A percentile compares a stretch with the other conserved stretches of the same genome.
phyloP scores from a whole-genome alignment of 768 basidiomycete species.

The Termitomyces eurrhizus region DNA sequence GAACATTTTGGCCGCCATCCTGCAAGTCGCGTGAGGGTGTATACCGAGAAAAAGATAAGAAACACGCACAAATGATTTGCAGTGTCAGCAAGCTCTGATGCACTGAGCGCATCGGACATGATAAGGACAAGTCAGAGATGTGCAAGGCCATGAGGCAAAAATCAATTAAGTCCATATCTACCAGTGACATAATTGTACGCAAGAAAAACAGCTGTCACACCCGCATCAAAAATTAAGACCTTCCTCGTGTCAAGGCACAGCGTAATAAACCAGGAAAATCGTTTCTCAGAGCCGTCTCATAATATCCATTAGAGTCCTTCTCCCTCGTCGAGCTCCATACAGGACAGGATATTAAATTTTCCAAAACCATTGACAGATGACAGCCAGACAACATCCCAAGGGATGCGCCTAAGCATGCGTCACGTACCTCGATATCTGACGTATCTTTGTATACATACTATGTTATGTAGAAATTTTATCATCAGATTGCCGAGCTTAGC shows the following conservation, averaged over 20 bases:
- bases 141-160: neutral
- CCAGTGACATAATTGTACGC: neutral
- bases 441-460: too few species aligned
- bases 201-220: neutral
- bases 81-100: conserved; percentile 10
- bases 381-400: too few species aligned
- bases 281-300: neutral
- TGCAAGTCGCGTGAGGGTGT: conserved; percentile 7
- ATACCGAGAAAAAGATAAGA: neutral
- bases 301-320: neutral
- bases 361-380: too few species aligned
- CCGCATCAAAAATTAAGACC: neutral
- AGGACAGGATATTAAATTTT: too few species aligned
- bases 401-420: too few species aligned
- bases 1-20: conserved; percentile 33
- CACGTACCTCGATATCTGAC: too few species aligned
- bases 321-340: too few species aligned
- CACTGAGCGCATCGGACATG: neutral
- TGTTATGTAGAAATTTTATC: neutral
- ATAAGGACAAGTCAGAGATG: neutral
- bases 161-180: neutral
- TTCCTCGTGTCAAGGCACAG: neutral
- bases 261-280: neutral
- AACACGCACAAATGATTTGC: conserved; percentile 16
- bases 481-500: neutral